A percentile compares a stretch with the other conserved stretches of the same genome.
phyloP scores from a whole-genome alignment of 129 eudicot genomes.

The Tagetes erecta region DNA sequence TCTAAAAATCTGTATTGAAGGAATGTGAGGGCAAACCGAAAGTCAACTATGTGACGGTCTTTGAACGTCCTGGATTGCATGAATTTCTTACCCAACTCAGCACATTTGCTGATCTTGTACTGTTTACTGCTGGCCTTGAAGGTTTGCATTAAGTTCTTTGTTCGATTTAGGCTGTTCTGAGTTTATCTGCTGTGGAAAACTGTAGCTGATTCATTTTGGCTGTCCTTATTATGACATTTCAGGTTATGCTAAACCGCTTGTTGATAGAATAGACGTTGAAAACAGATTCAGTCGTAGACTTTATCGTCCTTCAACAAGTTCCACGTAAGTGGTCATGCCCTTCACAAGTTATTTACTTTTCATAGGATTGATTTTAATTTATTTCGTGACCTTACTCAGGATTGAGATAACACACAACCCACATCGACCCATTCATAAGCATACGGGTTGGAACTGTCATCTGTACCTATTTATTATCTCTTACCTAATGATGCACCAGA shows the following conservation, averaged over 20 bases:
- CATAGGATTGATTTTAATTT: background rate
- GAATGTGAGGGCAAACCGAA: constrained; percentile 93
- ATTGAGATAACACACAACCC: constrained; percentile 3
- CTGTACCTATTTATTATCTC: background rate
- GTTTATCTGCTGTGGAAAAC: background rate
- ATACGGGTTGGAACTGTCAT: background rate
- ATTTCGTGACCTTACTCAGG: background rate
- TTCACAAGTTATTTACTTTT: background rate
- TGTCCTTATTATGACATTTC: constrained; percentile 26
- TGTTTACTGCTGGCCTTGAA: constrained; percentile 99
- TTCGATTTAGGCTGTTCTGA: background rate
- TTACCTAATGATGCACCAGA: background rate
- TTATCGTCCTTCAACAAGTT: constrained; percentile 90
- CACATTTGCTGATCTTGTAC: constrained; percentile 85
- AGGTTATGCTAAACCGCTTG: constrained; percentile 99
- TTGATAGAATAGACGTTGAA: constrained; percentile 81
- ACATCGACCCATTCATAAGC: background rate
- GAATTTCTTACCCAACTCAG: constrained; percentile 80
- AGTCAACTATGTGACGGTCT: constrained; percentile 94
- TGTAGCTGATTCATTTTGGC: constrained; percentile 6
- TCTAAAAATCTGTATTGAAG: constrained; percentile 45
- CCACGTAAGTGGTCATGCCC: constrained; percentile 68
- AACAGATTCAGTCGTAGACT: constrained; percentile 72
- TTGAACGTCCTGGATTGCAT: constrained; percentile 93
- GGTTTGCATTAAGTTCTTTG: constrained; percentile 45